Base-by-base conservation (phyloP, 495 filamentous ascomycete genomes). In the Trichocladium uniseriatum region DNA sequence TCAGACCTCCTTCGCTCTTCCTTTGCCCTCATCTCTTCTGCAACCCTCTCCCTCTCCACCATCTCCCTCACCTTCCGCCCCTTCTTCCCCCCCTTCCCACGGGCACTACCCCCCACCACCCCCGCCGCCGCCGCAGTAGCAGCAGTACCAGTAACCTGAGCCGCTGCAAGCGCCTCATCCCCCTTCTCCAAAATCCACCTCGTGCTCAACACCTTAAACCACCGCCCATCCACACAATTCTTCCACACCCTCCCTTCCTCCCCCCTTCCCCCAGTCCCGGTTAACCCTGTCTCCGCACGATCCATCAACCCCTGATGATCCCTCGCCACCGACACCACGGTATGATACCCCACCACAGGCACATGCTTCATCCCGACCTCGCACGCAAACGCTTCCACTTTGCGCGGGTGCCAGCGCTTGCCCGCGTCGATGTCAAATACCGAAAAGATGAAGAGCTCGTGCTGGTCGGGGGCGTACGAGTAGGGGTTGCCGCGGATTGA, bases 241-340 rank as follows among this genome's bases (percentile, higher is more conserved):
- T 64, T 66, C 55, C 54, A 68, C 3, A 68, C 61, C 2, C 64
- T 9, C 6, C 63, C 63, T 40, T 68, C 63, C 43, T 68, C 57
- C 6, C 51, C 44, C 1, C n/a, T 0, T 9, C 22, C 49, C 15
- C 15, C 15, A n/a, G n/a, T n/a, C n/a, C n/a, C n/a, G n/a, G n/a
- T n/a, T n/a, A n/a, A n/a, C n/a, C n/a, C n/a, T n/a, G n/a, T n/a
- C 15, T 62, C 52, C 10, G 65, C 63, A 0, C 52, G 42, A 18
- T 43, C 35, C 3, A 58, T 14, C 2, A 68, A 43, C 0, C 51
- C 63, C 1, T 56, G 24, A 14, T 64, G 63, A 36, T 21, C 31
- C 0, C 19, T 22, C 14, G 62, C 59, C 1, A 62, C 47, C 3
- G 45, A 10, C 1, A 14, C 43, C 10, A 64, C 19, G 0, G 39